Evolutionary conservation across 208 protist genomes (phyloP).

Genomic region (Novymonas esmeraldas): DNA sequence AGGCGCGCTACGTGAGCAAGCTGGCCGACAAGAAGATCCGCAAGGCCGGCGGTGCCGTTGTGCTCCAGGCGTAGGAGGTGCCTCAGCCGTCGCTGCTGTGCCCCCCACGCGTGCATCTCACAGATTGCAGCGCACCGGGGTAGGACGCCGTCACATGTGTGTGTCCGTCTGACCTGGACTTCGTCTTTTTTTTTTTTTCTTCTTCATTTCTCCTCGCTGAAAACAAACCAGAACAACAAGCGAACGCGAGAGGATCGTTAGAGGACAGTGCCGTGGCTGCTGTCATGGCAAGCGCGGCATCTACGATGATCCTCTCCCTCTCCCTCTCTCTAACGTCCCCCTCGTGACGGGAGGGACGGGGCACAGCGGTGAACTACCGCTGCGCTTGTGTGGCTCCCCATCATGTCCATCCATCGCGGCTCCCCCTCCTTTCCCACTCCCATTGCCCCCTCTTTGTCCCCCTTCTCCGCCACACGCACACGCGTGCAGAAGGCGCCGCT

Average conservation of each 20-base stretch:
- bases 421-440: background rate
- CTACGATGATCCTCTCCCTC: no score
- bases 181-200: slow-evolving; percentile 24
- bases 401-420: no score
- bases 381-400: no score
- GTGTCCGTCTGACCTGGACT: no score
- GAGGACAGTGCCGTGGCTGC: no score
- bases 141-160: no score
- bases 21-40: slow-evolving; percentile 99
- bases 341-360: no score
- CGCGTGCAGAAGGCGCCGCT: background rate
- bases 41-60: slow-evolving; percentile 97
- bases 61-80: slow-evolving; percentile 96
- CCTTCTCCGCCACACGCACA: background rate
- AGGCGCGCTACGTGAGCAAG: slow-evolving; percentile 99
- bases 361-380: no score
- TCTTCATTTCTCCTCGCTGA: background rate
- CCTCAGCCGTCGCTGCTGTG: no score
- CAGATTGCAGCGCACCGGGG: no score
- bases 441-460: background rate
- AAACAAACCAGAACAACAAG: background rate
- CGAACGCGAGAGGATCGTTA: no score
- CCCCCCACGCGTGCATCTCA: background rate
- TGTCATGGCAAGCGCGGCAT: background rate
- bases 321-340: no score